phyloP scores from a whole-genome alignment of 164 flowering plant genomes.

The Houttuynia cordata region DNA sequence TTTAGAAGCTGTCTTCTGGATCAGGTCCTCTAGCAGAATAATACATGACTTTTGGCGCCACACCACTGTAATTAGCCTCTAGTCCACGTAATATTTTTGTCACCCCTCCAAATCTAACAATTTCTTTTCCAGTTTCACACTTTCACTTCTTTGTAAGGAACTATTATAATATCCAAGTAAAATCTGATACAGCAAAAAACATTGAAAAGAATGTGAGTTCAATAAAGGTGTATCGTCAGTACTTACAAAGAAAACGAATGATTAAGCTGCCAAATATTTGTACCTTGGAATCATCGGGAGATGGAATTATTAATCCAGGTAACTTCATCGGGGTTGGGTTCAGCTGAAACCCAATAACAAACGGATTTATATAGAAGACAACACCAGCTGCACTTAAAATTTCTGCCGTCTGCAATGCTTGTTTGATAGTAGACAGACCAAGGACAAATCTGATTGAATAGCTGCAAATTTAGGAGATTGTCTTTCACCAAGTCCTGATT shows the following conservation, averaged over 20 bases:
- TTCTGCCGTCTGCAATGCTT: slow-evolving; percentile 64
- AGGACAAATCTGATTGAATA: slow-evolving; percentile 90
- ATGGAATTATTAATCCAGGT: slow-evolving; percentile 78
- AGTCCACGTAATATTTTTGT: slow-evolving; percentile 76
- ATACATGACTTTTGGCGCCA: slow-evolving; percentile 81
- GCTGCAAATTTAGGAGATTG: slow-evolving; percentile 84
- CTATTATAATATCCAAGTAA: slow-evolving; percentile 82
- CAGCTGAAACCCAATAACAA: slow-evolving; percentile 81
- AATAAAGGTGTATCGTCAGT: background rate
- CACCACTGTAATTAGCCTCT: slow-evolving; percentile 47
- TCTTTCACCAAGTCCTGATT: slow-evolving; percentile 49
- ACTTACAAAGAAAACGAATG: background rate
- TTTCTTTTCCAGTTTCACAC: slow-evolving; percentile 24
- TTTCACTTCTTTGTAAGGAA: slow-evolving; percentile 56
- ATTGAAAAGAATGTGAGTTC: background rate
- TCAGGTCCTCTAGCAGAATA: slow-evolving; percentile 99
- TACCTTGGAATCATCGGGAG: slow-evolving; percentile 90
- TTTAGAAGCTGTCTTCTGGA: slow-evolving; percentile 70
- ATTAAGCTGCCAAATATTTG: slow-evolving; percentile 1
- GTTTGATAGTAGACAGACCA: slow-evolving; percentile 79
- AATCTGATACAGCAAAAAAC: slow-evolving; percentile 28
- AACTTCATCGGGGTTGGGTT: slow-evolving; percentile 81
- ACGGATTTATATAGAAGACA: slow-evolving; percentile 91
- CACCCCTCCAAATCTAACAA: slow-evolving; percentile 59
- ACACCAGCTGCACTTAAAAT: slow-evolving; percentile 86